Evolutionary conservation across 495 filamentous ascomycete species (phyloP).

Genomic region (Lasiosphaeria hispida): DNA sequence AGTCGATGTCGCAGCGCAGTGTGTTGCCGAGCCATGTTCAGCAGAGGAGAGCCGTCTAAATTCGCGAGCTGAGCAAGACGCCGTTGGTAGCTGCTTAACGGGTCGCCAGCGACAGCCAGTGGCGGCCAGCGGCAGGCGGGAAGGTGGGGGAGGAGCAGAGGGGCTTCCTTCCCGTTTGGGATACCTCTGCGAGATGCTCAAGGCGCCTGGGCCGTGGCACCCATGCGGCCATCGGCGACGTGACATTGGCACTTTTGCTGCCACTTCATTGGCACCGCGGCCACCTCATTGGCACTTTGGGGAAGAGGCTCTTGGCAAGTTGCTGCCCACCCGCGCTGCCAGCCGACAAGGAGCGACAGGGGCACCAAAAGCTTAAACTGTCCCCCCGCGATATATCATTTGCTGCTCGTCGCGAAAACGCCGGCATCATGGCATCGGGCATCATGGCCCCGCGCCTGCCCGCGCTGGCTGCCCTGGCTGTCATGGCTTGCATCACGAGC

Average conservation of each 20-base stretch:
- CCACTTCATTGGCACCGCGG: background rate
- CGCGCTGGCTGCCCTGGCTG: conserved; percentile 7
- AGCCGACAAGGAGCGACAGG: no score
- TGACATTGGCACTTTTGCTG: no score
- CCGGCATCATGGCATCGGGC: background rate
- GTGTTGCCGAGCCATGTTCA: no score
- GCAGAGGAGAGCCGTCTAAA: no score
- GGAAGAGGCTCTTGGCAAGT: no score
- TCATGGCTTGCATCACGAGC: conserved; percentile 17
- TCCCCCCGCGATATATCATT: no score
- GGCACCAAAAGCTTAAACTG: background rate
- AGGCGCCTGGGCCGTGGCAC: conserved; percentile 8
- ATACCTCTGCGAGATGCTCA: conserved; percentile 30
- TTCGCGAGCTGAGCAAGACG: background rate
- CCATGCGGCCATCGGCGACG: conserved; percentile 10
- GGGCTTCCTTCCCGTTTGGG: conserved; percentile 30
- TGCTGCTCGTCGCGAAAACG: no score
- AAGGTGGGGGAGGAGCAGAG: background rate
- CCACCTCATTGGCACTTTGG: background rate
- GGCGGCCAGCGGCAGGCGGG: conserved; percentile 1
- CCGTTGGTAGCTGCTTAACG: conserved; percentile 15
- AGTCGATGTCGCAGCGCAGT: no score
- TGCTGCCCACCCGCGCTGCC: no score
- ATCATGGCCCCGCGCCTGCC: background rate
- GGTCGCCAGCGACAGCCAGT: conserved; percentile 3